A percentile compares a stretch with the other conserved stretches of the same genome.
Conservation (phyloP, 2,329 filamentous ascomycete genomes). For the Lachnum nothofagi region DNA sequence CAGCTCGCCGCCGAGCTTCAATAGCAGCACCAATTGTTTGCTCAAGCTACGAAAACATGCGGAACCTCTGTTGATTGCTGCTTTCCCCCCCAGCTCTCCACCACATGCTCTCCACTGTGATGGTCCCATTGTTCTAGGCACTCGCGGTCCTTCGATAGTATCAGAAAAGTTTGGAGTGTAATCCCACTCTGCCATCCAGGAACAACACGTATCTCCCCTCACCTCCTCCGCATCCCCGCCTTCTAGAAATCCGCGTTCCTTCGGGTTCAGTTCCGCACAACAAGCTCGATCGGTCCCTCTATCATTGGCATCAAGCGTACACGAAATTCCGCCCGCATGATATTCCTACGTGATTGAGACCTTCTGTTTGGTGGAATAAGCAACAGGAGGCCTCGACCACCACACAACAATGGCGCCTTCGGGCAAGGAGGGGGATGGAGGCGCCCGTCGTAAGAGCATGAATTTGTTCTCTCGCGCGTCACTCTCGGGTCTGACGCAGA, state of each 20-base stretch:
- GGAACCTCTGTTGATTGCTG: too few relatives aligned
- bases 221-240: too few relatives aligned
- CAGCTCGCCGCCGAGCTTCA: too few relatives aligned
- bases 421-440: slow-evolving; percentile 17
- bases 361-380: slow-evolving; percentile 8
- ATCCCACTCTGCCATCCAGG: too few relatives aligned
- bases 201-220: too few relatives aligned
- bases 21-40: too few relatives aligned
- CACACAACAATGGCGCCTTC: slow-evolving; percentile 26
- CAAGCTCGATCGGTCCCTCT: neutral
- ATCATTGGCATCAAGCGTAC: neutral
- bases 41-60: too few relatives aligned
- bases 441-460: slow-evolving; percentile 28
- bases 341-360: neutral
- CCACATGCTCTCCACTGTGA: too few relatives aligned
- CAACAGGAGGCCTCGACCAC: slow-evolving; percentile 7
- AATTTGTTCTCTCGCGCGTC: slow-evolving; percentile 27
- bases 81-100: too few relatives aligned
- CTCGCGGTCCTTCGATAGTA: too few relatives aligned
- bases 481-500: slow-evolving; percentile 22
- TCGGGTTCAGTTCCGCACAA: neutral
- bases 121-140: too few relatives aligned
- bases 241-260: neutral
- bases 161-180: too few relatives aligned
- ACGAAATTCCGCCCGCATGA: neutral